Percentiles rank a stretch among this genome's conserved stretches.
These are phyloP conservation scores for Penicillium sp. DNA, from an alignment of 2,329 filamentous ascomycete genomes.

Conservation along the genomic window DNA sequence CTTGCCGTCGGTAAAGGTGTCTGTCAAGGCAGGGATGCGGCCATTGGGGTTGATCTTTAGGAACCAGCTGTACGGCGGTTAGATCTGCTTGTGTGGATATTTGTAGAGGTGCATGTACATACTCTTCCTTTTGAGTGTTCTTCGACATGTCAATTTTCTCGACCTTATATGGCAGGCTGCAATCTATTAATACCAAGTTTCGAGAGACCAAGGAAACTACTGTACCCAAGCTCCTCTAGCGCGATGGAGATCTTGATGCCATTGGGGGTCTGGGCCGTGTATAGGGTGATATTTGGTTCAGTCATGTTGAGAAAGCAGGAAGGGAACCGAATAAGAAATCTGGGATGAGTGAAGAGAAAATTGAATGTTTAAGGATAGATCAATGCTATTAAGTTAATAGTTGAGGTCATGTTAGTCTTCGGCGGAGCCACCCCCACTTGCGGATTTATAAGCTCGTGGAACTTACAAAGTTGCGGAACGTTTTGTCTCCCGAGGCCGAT, in stretches of 20 bases:
- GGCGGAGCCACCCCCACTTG: neutral
- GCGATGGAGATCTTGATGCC: conserved; percentile 87
- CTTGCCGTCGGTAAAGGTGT: conserved; percentile 71
- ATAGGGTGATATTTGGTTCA: conserved; percentile 69
- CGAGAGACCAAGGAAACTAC: neutral
- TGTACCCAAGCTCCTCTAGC: conserved; percentile 72
- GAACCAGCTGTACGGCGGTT: conserved; percentile 61
- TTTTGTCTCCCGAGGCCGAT: neutral
- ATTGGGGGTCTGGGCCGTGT: conserved; percentile 81
- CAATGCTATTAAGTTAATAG: neutral
- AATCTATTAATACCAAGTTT: conserved; percentile 14
- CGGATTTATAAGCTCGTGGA: conserved; percentile 6
- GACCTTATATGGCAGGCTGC: conserved; percentile 69
- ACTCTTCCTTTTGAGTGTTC: conserved; percentile 73
- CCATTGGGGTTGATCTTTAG: conserved; percentile 90
- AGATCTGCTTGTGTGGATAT: neutral
- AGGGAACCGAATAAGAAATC: neutral
- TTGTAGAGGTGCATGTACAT: conserved; percentile 10
- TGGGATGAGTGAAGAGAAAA: neutral
- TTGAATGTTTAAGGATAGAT: neutral
- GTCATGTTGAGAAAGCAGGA: conserved; percentile 21
- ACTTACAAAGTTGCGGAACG: neutral
- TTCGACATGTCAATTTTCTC: conserved; percentile 69
- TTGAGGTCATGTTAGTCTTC: neutral
- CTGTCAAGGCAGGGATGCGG: conserved; percentile 82